Percentiles rank a stretch among this genome's conserved stretches.
Evolutionary conservation across 1,284 basidiomycete species (phyloP).

Genomic region (Phylloporus gajari): DNA sequence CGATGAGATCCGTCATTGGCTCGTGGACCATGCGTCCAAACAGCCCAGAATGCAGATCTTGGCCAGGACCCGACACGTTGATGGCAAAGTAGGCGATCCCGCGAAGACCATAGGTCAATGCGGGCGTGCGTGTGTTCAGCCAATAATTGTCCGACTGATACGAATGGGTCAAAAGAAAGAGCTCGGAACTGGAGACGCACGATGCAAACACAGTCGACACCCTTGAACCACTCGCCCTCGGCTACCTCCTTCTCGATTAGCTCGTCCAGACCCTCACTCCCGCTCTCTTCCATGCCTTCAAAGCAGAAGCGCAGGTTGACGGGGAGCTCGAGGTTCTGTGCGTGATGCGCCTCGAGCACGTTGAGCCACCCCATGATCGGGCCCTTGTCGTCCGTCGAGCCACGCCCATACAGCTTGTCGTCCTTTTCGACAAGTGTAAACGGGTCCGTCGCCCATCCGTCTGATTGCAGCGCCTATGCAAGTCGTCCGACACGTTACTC

Average conservation of each 20-base stretch:
- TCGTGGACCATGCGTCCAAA: slow-evolving; percentile 91
- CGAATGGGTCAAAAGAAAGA: not conserved
- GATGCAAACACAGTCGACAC: slow-evolving; percentile 93
- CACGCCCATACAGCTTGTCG: slow-evolving; percentile 83
- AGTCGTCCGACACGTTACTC: not conserved
- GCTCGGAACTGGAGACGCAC: slow-evolving; percentile 53
- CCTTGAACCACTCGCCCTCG: slow-evolving; percentile 82
- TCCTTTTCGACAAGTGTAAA: slow-evolving; percentile 81
- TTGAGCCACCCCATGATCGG: slow-evolving; percentile 93
- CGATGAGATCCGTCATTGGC: slow-evolving; percentile 82
- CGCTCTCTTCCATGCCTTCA: slow-evolving; percentile 91
- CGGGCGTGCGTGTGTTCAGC: slow-evolving; percentile 77
- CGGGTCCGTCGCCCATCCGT: slow-evolving; percentile 95
- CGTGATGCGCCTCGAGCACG: slow-evolving; percentile 88
- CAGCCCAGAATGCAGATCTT: slow-evolving; percentile 91
- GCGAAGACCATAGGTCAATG: slow-evolving; percentile 79
- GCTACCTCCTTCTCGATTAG: slow-evolving; percentile 85
- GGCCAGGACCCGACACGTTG: slow-evolving; percentile 81
- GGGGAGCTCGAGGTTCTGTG: slow-evolving; percentile 82
- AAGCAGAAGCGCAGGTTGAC: slow-evolving; percentile 94
- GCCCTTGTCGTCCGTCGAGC: slow-evolving; percentile 91
- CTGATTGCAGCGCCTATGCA: slow-evolving; percentile 71
- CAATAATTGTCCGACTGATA: slow-evolving; percentile 85
- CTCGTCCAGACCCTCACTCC: slow-evolving; percentile 54
- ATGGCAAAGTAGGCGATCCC: slow-evolving; percentile 91